These are phyloP conservation scores for Phytophthora cajani DNA, from an alignment of 352 stramenopile genomes.

Conservation along the genomic window DNA sequence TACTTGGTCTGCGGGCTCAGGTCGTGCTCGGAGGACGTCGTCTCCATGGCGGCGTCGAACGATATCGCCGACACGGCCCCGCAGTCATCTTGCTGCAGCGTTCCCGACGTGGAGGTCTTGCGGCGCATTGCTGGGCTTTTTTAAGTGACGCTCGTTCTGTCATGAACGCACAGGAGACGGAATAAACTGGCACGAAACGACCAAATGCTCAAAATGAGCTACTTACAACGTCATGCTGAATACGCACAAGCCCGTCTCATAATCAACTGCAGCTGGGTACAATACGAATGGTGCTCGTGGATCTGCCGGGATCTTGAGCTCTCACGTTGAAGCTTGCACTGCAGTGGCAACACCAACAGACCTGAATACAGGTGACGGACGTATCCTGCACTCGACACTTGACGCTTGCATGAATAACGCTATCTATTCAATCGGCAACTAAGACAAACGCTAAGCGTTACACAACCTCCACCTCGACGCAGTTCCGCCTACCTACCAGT, in stretches of 20 bases:
- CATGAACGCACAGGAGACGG: not conserved
- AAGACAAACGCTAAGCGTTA: conserved; percentile 27
- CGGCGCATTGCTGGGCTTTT: conserved; percentile 18
- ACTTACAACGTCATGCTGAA: conserved; percentile 6
- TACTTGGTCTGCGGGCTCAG: conserved; percentile 29
- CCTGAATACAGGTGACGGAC: not conserved
- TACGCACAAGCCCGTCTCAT: conserved; percentile 15
- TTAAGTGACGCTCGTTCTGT: not conserved
- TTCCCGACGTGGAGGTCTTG: conserved; percentile 11
- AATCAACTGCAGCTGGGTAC: conserved; percentile 7
- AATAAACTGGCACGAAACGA: conserved; percentile 4
- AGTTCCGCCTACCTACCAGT: conserved; percentile 4
- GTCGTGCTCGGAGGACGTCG: conserved; percentile 23
- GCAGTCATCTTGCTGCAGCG: conserved; percentile 7
- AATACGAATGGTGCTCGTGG: conserved; percentile 15
- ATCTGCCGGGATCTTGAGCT: not conserved
- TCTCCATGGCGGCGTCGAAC: conserved; percentile 22
- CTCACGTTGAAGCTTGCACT: not conserved
- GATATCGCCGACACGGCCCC: not conserved
- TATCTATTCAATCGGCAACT: conserved; percentile 34
- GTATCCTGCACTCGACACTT: not conserved
- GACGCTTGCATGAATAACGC: conserved; percentile 23
- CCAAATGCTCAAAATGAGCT: conserved; percentile 14
- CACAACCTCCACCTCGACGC: conserved; percentile 10
- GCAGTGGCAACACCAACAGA: not conserved